Evolutionary conservation across 306 rosid species (phyloP), one percentile per base, ranked within the genome.

Genomic region (Vicia sativa): DNA sequence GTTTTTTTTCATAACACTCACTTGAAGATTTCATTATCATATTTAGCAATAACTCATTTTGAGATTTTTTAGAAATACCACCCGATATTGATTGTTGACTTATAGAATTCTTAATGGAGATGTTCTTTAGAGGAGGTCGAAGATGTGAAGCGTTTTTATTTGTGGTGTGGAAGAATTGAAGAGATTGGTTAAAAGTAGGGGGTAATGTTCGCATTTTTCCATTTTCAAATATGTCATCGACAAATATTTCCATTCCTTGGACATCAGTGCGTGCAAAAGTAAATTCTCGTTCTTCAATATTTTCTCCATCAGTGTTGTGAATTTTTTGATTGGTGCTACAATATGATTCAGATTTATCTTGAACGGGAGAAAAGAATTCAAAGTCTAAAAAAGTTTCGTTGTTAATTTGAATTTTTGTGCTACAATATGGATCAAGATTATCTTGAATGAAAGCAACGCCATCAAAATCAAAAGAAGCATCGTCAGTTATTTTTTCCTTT

Each of bases 181-280:
- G 23, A 2, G 23, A 21, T 21, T 21, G 23, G 23, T 21, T 21
- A 21, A 21, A 21, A 21, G 23, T 1, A 21, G 23, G 23, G 23
- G 2, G 23, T 21, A 21, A 21, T 21, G 23, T 21, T 1, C 86
- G 83, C 59, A 89, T 85, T 77, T 78, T 73, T 78, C 6, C 96
- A 80, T 86, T 55, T 0, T 50, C 60, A 65, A 91, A 91, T 11
- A 73, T 63, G 7, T 88, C 87, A 35, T 86, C 89, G 89, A n/a
- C 96, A n/a, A 75, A 4, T 15, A 46, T 0, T 12, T 12, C 7
- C 7, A 13, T 1, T 43, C 7, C 49, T 43, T 4, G 7, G 15
- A 43, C 15, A 1, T 43, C n/a, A 9, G 15, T 12, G 50, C 50
- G n/a, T 44, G 9, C 19, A n/a, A 44, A 44, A 44, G 9, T 44